These are phyloP conservation scores for Podospora bellae-mahoneyi DNA, from an alignment of 495 filamentous ascomycete genomes.

Conservation along the genomic window DNA sequence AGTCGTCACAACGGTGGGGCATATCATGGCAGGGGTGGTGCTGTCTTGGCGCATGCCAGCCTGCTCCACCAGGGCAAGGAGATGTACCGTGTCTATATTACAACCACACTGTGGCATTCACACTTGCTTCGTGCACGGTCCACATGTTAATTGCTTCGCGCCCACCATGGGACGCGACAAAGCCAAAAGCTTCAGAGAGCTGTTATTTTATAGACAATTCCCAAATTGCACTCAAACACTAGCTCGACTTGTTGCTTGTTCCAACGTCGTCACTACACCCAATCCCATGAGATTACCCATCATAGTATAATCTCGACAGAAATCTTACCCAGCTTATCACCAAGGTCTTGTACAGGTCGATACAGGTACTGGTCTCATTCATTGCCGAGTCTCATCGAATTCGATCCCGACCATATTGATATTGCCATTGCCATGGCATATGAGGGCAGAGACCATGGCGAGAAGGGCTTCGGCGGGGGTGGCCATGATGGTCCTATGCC, in stretches of 20 bases:
- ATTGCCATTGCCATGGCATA: slow-evolving; percentile 46
- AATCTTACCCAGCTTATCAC: background rate
- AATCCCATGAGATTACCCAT: background rate
- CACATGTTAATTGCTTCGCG: background rate
- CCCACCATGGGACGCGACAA: background rate
- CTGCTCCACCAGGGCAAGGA: background rate
- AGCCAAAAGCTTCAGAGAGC: background rate
- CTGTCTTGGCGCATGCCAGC: slow-evolving; percentile 8
- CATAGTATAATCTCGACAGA: background rate
- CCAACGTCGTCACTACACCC: background rate
- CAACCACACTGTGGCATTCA: no score
- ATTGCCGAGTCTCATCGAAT: background rate
- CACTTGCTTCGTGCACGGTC: background rate
- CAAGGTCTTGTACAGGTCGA: background rate
- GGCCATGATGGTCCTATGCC: slow-evolving; percentile 28
- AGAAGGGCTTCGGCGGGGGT: slow-evolving; percentile 23
- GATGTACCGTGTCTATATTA: no score
- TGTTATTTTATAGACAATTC: slow-evolving; percentile 1
- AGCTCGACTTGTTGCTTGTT: background rate
- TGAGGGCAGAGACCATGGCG: slow-evolving; percentile 42
- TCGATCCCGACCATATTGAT: slow-evolving; percentile 1
- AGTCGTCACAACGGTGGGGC: slow-evolving; percentile 21
- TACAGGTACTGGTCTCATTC: background rate
- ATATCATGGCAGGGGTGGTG: background rate
- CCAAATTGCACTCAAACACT: background rate